Evolutionary conservation across 345 rosid species (phyloP).

Genomic region (Heritiera littoralis): DNA sequence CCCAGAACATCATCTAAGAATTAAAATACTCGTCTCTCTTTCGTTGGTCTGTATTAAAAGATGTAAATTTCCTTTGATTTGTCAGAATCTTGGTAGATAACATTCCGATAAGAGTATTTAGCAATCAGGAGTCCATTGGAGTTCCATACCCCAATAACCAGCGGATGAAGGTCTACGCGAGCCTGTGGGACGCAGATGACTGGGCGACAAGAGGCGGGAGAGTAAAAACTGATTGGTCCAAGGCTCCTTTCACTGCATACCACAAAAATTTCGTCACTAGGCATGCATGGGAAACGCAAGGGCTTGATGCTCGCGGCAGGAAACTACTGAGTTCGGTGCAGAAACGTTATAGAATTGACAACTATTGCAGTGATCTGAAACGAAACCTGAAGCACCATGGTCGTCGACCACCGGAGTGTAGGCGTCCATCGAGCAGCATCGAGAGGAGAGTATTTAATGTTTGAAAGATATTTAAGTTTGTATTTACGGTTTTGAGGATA

Average conservation of each 20-base stretch:
- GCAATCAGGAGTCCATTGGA: conserved; percentile 16
- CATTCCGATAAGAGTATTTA: conserved; percentile 17
- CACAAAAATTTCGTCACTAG: conserved; percentile 5
- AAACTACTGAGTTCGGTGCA: conserved; percentile 37
- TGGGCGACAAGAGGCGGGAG: conserved; percentile 23
- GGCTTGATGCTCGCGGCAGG: conserved; percentile 23
- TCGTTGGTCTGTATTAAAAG: background rate
- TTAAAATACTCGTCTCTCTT: background rate
- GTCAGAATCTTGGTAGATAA: conserved; percentile 18
- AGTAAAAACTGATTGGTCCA: conserved; percentile 15
- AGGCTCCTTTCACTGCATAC: conserved; percentile 19
- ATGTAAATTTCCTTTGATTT: background rate
- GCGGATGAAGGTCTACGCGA: conserved; percentile 17
- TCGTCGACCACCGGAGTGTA: conserved; percentile 19
- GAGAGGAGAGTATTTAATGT: background rate
- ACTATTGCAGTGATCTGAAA: conserved; percentile 34
- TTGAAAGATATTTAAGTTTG: conserved; percentile 14
- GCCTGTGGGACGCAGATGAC: conserved; percentile 19
- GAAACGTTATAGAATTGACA: conserved; percentile 37
- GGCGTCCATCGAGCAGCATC: background rate
- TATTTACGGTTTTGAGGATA: background rate
- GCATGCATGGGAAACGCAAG: conserved; percentile 1
- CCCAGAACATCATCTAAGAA: conserved; percentile 25
- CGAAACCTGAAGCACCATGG: background rate
- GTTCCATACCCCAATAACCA: conserved; percentile 17